Evolutionary conservation across 257 asterid genomes (phyloP).

Genomic region (Phtheirospermum japonicum): DNA sequence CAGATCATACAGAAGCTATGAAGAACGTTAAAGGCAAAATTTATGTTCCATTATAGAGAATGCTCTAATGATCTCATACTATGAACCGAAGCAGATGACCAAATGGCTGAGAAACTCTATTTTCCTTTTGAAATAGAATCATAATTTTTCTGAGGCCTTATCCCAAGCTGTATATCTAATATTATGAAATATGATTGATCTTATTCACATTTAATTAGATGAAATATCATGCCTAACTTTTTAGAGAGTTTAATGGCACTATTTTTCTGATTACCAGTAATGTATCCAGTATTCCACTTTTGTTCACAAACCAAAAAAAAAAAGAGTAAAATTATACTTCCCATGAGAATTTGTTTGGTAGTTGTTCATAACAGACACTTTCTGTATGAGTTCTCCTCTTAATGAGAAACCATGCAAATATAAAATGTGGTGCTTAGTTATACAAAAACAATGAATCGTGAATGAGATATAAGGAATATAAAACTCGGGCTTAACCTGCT

Average conservation of each 20-base stretch:
- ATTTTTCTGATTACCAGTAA: too few species aligned
- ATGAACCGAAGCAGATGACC: neutral
- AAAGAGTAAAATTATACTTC: neutral
- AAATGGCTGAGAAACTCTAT: conserved; percentile 12
- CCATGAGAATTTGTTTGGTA: conserved; percentile 7
- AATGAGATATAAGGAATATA: neutral
- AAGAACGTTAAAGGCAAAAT: too few species aligned
- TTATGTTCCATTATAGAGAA: too few species aligned
- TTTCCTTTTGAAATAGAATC: neutral
- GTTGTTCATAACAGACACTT: conserved; percentile 6
- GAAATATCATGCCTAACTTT: neutral
- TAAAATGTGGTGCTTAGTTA: neutral
- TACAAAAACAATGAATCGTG: neutral
- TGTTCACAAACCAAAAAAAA: conserved; percentile 5
- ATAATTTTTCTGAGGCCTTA: neutral
- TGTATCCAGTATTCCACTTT: neutral
- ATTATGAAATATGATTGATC: neutral
- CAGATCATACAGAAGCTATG: too few species aligned
- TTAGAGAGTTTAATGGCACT: neutral
- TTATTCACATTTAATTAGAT: conserved; percentile 11
- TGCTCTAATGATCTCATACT: too few species aligned
- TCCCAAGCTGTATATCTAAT: conserved; percentile 7
- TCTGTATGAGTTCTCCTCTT: conserved; percentile 1
- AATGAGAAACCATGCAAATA: neutral
- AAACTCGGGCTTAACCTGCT: conserved; percentile 55